Evolutionary conservation across 768 basidiomycete genomes (phyloP).

Genomic region (Mrakia frigida): DNA sequence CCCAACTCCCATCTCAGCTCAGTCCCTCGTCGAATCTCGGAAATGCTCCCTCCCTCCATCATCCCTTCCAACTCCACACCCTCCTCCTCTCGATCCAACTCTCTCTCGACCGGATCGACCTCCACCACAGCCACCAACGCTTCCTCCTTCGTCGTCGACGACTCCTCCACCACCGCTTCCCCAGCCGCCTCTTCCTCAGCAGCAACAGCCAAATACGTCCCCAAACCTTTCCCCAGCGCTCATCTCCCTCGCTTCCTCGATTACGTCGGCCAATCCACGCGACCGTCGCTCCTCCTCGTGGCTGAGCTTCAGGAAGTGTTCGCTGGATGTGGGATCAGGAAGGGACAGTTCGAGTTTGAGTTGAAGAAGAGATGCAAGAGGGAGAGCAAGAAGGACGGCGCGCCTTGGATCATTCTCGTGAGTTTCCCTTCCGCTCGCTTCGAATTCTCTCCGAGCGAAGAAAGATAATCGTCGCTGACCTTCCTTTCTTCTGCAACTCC

Average conservation of each 20-base stretch:
- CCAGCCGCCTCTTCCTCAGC: background rate
- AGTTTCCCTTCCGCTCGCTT: background rate
- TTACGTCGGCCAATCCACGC: slow-evolving; percentile 59
- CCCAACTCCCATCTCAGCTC: slow-evolving; percentile 39
- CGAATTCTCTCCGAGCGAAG: background rate
- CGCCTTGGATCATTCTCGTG: slow-evolving; percentile 61
- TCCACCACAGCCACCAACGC: slow-evolving; percentile 3
- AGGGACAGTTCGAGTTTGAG: slow-evolving; percentile 76
- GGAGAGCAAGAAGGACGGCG: slow-evolving; percentile 54
- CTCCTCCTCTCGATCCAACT: slow-evolving; percentile 42
- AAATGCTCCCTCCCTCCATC: slow-evolving; percentile 33
- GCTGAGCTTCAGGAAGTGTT: slow-evolving; percentile 69
- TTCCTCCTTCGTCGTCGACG: slow-evolving; percentile 22
- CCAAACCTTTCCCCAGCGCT: slow-evolving; percentile 57
- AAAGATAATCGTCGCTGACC: background rate
- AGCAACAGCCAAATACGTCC: slow-evolving; percentile 48
- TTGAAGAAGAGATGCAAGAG: slow-evolving; percentile 54
- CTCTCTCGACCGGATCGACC: slow-evolving; percentile 32
- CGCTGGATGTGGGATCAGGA: slow-evolving; percentile 51
- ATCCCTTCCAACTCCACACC: slow-evolving; percentile 18
- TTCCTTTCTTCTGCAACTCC: background rate
- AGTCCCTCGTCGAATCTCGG: slow-evolving; percentile 13
- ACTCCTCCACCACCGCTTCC: background rate
- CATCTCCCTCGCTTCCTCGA: slow-evolving; percentile 57
- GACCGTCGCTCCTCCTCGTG: slow-evolving; percentile 55